A percentile compares a stretch with the other conserved stretches of the same genome.
These are phyloP conservation scores for Rhododendron kiyosumense DNA, from an alignment of 148 eudicot species.

Conservation along the genomic window DNA sequence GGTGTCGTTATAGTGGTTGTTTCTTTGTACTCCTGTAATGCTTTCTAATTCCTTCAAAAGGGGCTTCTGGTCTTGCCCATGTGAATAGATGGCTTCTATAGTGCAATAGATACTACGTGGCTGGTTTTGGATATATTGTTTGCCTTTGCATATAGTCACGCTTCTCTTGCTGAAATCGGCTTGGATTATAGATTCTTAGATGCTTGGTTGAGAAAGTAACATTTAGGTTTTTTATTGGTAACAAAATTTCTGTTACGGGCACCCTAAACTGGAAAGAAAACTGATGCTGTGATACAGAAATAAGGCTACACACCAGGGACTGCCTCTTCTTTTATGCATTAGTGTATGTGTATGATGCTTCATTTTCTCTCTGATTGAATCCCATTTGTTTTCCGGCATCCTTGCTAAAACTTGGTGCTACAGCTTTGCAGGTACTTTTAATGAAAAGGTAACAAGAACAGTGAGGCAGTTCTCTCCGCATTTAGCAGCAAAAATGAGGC, in stretches of 20 bases:
- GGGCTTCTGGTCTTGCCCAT: not conserved
- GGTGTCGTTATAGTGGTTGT: not conserved
- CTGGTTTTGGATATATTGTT: not conserved
- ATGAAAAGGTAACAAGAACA: constrained; percentile 82
- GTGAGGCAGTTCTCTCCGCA: constrained; percentile 93
- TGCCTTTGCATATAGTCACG: not conserved
- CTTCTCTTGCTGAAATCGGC: not conserved
- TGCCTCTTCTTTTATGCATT: not conserved
- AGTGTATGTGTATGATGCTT: not conserved
- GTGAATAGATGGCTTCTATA: not conserved
- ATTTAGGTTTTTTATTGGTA: not conserved
- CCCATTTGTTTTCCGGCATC: not conserved
- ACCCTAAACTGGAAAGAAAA: not conserved
- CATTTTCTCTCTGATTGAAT: not conserved
- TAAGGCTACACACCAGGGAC: not conserved
- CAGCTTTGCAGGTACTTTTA: constrained; percentile 94
- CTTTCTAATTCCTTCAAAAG: not conserved
- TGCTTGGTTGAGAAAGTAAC: not conserved
- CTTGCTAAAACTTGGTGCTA: constrained; percentile 15
- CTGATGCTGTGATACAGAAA: not conserved
- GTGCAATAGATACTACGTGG: not conserved
- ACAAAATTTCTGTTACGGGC: not conserved
- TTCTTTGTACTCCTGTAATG: not conserved
- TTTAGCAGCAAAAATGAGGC: constrained; percentile 98
- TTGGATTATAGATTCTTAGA: not conserved